Evolutionary conservation across 2,329 filamentous ascomycete species (phyloP), one percentile per base, ranked within the genome.

Genomic region (Aplosporella prunicola): DNA sequence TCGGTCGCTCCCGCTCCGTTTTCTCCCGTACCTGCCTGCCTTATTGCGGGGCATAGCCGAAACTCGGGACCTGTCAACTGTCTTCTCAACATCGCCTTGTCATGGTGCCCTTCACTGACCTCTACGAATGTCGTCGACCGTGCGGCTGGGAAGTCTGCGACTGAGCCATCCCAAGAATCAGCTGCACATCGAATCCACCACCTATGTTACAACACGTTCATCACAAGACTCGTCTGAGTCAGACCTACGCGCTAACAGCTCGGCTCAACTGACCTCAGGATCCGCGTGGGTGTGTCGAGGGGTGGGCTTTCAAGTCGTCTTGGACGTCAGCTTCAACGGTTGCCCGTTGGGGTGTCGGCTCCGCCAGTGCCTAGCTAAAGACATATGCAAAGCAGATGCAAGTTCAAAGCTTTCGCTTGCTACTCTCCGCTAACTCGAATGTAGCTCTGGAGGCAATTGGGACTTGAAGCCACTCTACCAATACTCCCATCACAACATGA

Each of bases 361-460:
- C 20, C 39, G 50, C 20, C 41, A 43, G 35, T 34, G 39, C 11
- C 43, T 62, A 18, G 45, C 42, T 9, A 28, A 51, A 16, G 44
- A 41, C 8, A 47, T 61, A 25, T 34, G 52, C 15, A 40, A 43
- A 31, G 57, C 56, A 35, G 32, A 35, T 31, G 38, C 38, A 40
- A 40, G 38, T 35, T 8, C 22, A 8, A 24, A 20, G 22, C 27
- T 30, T 31, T 24, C 11, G 16, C 20, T 17, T 16, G 9, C 6
- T 4, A n/a, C 6, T 20, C 14, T 9, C 11, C 10, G 20, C 35
- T 44, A 27, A 45, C 35, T 39, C 5, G 20, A 2, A n/a, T 3
- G 1, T 17, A 62, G 59, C 45, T 56, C 14, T 63, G 58, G 60
- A 32, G 37, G 5, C 57, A 62, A 35, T 36, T 62, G 16, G 45